Percentiles rank a stretch among this genome's conserved stretches.
phyloP scores from a whole-genome alignment of 2,329 filamentous ascomycete genomes.

The Hypoxylon sp. region DNA sequence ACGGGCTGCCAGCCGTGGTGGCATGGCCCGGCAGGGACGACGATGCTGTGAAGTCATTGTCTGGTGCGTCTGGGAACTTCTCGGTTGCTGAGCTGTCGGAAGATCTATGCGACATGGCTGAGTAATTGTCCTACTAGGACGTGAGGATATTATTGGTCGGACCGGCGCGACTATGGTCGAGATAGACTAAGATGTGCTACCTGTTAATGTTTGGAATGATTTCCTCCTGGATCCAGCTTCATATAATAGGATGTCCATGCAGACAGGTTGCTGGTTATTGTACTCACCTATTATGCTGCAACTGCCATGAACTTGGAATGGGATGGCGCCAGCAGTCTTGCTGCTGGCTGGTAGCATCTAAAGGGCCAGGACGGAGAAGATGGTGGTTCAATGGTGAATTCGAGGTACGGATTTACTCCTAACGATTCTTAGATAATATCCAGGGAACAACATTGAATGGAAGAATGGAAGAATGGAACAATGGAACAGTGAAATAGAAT shows the following conservation, averaged over 20 bases:
- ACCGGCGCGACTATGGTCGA: neutral
- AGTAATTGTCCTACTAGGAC: neutral
- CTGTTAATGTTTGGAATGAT: neutral
- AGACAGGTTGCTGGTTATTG: neutral
- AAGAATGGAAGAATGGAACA: neutral
- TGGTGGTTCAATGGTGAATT: neutral
- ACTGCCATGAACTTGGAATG: neutral
- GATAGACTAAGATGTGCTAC: neutral
- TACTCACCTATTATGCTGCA: neutral
- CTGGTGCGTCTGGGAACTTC: conserved; percentile 44
- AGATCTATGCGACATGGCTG: conserved; percentile 43
- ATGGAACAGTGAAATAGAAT: neutral
- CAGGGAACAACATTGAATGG: neutral
- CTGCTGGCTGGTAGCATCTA: neutral
- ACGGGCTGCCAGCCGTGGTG: conserved; percentile 27
- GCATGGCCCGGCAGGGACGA: conserved; percentile 20
- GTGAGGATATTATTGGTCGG: neutral
- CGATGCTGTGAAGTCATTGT: conserved; percentile 21
- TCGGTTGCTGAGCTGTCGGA: conserved; percentile 46
- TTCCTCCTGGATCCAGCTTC: neutral
- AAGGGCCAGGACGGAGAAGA: neutral
- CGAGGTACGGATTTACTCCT: neutral
- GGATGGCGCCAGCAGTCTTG: neutral
- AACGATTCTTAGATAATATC: neutral
- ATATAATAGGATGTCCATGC: neutral